phyloP scores from a whole-genome alignment of 2,329 filamentous ascomycete species.

The Penicillium verrucosum region DNA sequence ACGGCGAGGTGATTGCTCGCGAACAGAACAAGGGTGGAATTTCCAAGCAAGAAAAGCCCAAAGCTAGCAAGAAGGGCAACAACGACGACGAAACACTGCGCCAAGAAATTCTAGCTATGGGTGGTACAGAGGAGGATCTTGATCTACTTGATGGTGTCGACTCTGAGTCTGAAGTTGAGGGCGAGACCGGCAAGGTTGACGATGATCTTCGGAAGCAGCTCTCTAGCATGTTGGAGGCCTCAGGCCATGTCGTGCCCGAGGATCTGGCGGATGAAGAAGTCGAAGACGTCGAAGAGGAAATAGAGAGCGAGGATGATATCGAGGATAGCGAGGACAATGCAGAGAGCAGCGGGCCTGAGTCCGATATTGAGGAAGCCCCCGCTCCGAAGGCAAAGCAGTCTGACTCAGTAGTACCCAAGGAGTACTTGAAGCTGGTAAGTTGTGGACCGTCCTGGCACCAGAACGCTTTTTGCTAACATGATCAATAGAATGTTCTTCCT shows the following conservation, averaged over 20 bases:
- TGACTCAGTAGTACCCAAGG: conserved; percentile 33
- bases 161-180: conserved; percentile 49
- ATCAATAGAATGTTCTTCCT: conserved; percentile 54
- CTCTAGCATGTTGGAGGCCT: conserved; percentile 35
- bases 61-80: conserved; percentile 14
- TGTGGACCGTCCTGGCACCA: not conserved
- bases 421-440: conserved; percentile 37
- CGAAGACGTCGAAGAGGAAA: conserved; percentile 23
- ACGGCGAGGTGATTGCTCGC: conserved; percentile 43
- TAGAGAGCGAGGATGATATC: conserved; percentile 37
- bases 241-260: conserved; percentile 37
- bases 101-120: conserved; percentile 46
- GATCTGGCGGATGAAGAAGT: conserved; percentile 33
- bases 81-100: conserved; percentile 35
- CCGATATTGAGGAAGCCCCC: conserved; percentile 29
- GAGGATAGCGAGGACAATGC: conserved; percentile 31
- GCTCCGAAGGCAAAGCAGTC: conserved; percentile 18
- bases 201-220: conserved; percentile 43
- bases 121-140: conserved; percentile 50
- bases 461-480: conserved; percentile 23
- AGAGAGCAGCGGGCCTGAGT: conserved; percentile 22
- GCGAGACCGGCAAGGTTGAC: conserved; percentile 27
- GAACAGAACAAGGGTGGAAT: conserved; percentile 31
- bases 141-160: conserved; percentile 44
- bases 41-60: conserved; percentile 18